A percentile compares a stretch with the other conserved stretches of the same genome.
Conservation (phyloP, 345 rosid genomes). For the Crucihimalaya himalaica region DNA sequence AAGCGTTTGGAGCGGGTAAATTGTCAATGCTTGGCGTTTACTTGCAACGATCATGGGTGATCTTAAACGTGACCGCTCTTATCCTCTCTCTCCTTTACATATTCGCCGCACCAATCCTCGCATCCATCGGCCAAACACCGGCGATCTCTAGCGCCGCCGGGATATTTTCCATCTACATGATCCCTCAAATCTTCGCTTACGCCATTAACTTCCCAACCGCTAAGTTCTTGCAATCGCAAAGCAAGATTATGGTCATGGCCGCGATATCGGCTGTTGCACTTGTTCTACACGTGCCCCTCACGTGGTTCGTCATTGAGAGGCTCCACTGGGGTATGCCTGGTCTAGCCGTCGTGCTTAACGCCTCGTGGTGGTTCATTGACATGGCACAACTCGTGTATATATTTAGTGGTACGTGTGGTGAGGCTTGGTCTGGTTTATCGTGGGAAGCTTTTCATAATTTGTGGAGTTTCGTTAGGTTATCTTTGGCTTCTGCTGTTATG, state of each 20-base stretch:
- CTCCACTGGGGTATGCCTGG: constrained; percentile 76
- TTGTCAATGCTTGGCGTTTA: constrained; percentile 85
- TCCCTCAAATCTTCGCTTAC: constrained; percentile 84
- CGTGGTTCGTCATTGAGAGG: constrained; percentile 70
- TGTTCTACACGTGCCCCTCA: constrained; percentile 55
- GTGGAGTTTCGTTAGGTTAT: constrained; percentile 70
- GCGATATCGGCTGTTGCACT: constrained; percentile 58
- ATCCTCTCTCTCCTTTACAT: constrained; percentile 58
- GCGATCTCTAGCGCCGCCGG: constrained; percentile 76
- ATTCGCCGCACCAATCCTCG: constrained; percentile 57
- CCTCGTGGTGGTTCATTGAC: constrained; percentile 70
- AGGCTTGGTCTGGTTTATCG: constrained; percentile 84
- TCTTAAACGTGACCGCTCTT: constrained; percentile 61
- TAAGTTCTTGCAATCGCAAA: constrained; percentile 85
- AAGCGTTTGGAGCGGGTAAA: constrained; percentile 87
- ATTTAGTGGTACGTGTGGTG: constrained; percentile 69
- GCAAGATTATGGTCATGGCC: constrained; percentile 91
- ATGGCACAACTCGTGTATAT: constrained; percentile 60
- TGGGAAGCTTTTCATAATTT: constrained; percentile 73
- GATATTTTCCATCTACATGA: constrained; percentile 68
- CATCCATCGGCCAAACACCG: constrained; percentile 67
- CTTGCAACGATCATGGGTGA: constrained; percentile 92
- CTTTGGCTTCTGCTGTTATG: constrained; percentile 92
- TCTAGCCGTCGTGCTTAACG: constrained; percentile 67
- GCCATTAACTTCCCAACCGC: constrained; percentile 76